These are phyloP conservation scores for Calvatia gigantea DNA, from an alignment of 768 basidiomycete genomes.

Conservation along the genomic window DNA sequence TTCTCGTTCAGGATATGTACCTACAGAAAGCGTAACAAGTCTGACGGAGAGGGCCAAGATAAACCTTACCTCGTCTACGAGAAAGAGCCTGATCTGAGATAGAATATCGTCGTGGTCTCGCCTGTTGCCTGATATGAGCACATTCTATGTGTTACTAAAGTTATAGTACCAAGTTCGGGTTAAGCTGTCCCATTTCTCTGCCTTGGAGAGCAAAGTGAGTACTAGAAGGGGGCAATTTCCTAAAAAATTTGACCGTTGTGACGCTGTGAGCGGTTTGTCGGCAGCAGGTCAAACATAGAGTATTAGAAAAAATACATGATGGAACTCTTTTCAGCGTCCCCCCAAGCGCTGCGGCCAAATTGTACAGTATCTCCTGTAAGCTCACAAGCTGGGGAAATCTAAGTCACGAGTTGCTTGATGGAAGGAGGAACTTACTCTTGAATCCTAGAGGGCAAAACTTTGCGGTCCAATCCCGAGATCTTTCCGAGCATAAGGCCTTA, in stretches of 20 bases:
- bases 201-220: constrained; percentile 37
- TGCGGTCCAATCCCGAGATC: constrained; percentile 74
- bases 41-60: neutral
- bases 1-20: constrained; percentile 91
- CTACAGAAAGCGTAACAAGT: constrained; percentile 32
- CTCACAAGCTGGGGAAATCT: constrained; percentile 61
- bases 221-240: neutral
- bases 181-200: constrained; percentile 95
- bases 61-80: constrained; percentile 80
- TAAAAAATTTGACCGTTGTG: constrained; percentile 55
- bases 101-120: constrained; percentile 62
- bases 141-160: neutral
- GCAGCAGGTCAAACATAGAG: neutral
- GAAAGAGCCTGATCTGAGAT: constrained; percentile 71
- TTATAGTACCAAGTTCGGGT: constrained; percentile 75
- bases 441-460: constrained; percentile 78
- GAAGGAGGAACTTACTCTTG: constrained; percentile 51
- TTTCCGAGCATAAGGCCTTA: constrained; percentile 87
- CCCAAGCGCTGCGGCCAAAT: constrained; percentile 63
- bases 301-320: constrained; percentile 77
- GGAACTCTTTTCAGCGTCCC: constrained; percentile 68
- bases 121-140: constrained; percentile 29
- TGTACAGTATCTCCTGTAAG: constrained; percentile 87
- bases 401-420: neutral
- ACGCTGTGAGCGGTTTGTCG: constrained; percentile 39